Evolutionary conservation across 257 asterid species (phyloP).

Genomic region (Leonotis leonurus): DNA sequence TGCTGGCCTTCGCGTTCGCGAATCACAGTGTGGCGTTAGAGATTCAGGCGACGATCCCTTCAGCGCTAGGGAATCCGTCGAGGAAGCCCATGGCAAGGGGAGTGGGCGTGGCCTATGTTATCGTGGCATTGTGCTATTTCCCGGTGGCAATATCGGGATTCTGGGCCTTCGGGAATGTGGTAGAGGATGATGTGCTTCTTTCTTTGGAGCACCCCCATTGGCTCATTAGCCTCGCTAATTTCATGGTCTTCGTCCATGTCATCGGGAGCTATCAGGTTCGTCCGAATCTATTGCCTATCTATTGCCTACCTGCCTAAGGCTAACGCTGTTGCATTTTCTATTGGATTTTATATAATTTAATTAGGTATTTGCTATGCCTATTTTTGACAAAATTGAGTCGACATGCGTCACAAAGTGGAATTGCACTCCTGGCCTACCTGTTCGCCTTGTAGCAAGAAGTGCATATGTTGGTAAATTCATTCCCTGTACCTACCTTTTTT

Average conservation of each 20-base stretch:
- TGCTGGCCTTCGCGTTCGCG: slow-evolving; percentile 33
- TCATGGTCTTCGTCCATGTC: slow-evolving; percentile 44
- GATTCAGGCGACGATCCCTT: slow-evolving; percentile 49
- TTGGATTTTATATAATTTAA: background rate
- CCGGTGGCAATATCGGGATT: slow-evolving; percentile 37
- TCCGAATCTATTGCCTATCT: too few species aligned
- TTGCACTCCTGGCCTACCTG: slow-evolving; percentile 26
- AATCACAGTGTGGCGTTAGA: slow-evolving; percentile 41
- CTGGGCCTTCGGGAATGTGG: slow-evolving; percentile 37
- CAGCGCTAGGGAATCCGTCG: slow-evolving; percentile 32
- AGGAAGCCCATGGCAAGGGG: slow-evolving; percentile 39
- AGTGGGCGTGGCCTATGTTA: slow-evolving; percentile 25
- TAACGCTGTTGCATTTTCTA: too few species aligned
- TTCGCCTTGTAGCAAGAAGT: slow-evolving; percentile 33
- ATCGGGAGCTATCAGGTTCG: slow-evolving; percentile 49
- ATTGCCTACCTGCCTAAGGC: too few species aligned
- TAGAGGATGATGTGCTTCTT: slow-evolving; percentile 32
- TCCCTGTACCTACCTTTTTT: background rate
- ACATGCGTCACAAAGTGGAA: slow-evolving; percentile 14
- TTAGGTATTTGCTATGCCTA: slow-evolving; percentile 48
- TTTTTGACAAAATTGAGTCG: slow-evolving; percentile 39
- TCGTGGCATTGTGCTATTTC: slow-evolving; percentile 40
- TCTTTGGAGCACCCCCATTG: slow-evolving; percentile 33
- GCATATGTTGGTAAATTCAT: slow-evolving; percentile 31
- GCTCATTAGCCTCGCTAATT: slow-evolving; percentile 33